A percentile compares a stretch with the other conserved stretches of the same genome.
phyloP scores from a whole-genome alignment of 1,284 basidiomycete species.

The Lentinula novae-zelandiae region DNA sequence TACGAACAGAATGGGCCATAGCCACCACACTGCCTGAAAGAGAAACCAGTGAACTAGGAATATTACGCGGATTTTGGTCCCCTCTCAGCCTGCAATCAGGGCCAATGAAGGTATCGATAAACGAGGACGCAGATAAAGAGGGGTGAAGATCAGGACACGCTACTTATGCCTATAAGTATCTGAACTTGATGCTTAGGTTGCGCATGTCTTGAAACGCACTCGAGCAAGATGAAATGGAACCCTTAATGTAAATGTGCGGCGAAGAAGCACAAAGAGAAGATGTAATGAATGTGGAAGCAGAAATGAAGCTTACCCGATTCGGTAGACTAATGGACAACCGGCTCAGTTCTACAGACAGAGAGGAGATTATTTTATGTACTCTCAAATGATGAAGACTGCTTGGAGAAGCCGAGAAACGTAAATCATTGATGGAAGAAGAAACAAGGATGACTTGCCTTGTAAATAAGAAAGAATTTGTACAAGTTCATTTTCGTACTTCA shows the following conservation, averaged over 20 bases:
- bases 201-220: background rate
- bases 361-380: background rate
- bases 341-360: background rate
- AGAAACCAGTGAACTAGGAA: too few species aligned
- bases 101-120: too few species aligned
- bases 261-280: background rate
- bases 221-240: background rate
- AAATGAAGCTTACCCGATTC: constrained; percentile 4
- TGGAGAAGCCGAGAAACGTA: background rate
- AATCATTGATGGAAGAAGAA: background rate
- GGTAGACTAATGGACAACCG: background rate
- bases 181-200: background rate
- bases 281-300: background rate
- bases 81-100: too few species aligned
- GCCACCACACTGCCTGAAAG: too few species aligned
- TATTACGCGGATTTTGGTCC: too few species aligned
- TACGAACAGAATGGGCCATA: too few species aligned
- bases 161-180: background rate
- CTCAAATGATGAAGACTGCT: background rate
- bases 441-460: background rate
- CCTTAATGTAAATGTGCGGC: background rate
- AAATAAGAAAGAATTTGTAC: too few species aligned
- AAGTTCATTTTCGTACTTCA: too few species aligned
- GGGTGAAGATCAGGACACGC: background rate
- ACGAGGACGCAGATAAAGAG: background rate